Evolutionary conservation across 1,139 yeast species (phyloP), one percentile per base, ranked within the genome.

Genomic region (Diutina mesorugosa): DNA sequence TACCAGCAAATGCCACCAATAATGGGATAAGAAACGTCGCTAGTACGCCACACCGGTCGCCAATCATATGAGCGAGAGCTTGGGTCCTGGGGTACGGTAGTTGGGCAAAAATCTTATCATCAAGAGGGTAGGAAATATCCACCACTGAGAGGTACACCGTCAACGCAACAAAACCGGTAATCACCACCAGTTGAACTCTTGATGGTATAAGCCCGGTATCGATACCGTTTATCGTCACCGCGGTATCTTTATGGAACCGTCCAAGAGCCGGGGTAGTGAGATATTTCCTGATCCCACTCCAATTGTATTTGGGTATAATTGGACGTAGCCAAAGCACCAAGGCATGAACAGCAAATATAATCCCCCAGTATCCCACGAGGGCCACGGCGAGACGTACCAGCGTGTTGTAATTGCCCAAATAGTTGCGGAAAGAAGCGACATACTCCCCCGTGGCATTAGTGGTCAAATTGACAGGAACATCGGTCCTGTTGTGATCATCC

Each of bases 1-100:
- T 65, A 2, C 79, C 79, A 12, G 76, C 78, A 64, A 74, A 74
- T 35, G 74, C 61, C 47, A 73, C 66, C 21, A 71, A 60, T 57
- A 74, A 62, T 6, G 79, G 78, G 58, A 70, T 65, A 38, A 66
- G 60, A 32, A 66, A 63, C 8, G 60, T 59, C 32, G 62, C 61
- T 9, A 61, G 32, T 9, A 59, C 59, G 5, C 64, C 63, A 6
- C 60, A 53, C 4, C 64, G 55, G 38, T 59, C 63, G 3, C 51
- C 51, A 28, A 26, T 12, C 51, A 47, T 55, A 45, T 59, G 62
- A 6, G 60, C 59, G n/a, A 56, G 56, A 50, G 55, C 59, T 6
- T 61, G 14, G 4, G 32, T 3, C 26, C 5, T 30, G 6, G 53
- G 45, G 16, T 50, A 6, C 1, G 32, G 28, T 3, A 32, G 2